Evolutionary conservation across 2,329 filamentous ascomycete genomes (phyloP).

Genomic region (Calonectria henricotiae): DNA sequence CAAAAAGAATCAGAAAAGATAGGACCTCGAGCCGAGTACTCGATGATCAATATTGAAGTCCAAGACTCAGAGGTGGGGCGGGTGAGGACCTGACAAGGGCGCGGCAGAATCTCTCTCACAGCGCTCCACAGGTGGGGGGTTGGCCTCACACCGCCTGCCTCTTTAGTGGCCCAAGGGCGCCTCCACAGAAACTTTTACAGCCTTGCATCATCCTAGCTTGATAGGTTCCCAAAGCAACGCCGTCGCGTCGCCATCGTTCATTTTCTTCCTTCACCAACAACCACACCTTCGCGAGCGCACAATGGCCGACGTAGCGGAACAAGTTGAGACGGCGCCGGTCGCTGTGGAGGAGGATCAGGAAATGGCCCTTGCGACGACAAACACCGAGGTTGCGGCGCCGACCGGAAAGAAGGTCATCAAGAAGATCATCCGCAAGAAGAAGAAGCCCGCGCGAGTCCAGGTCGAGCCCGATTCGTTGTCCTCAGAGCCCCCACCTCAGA

Average conservation of each 20-base stretch:
- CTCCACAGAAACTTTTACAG: slow-evolving; percentile 50
- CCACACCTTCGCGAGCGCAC: slow-evolving; percentile 20
- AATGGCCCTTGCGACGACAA: slow-evolving; percentile 59
- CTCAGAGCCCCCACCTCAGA: slow-evolving; percentile 90
- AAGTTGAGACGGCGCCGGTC: slow-evolving; percentile 50
- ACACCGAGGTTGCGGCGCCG: slow-evolving; percentile 65
- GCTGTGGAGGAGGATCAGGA: slow-evolving; percentile 52
- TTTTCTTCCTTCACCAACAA: slow-evolving; percentile 31
- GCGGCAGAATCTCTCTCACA: slow-evolving; percentile 48
- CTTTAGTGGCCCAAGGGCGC: slow-evolving; percentile 34
- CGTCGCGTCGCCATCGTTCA: slow-evolving; percentile 47
- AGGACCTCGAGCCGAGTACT: slow-evolving; percentile 34
- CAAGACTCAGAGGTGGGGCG: slow-evolving; percentile 53
- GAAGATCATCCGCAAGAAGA: slow-evolving; percentile 93
- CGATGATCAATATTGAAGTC: slow-evolving; percentile 39
- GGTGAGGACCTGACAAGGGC: slow-evolving; percentile 50
- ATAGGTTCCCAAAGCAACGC: slow-evolving; percentile 44
- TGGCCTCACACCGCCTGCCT: slow-evolving; percentile 53
- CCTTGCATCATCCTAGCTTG: slow-evolving; percentile 49
- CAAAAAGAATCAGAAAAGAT: slow-evolving; percentile 35
- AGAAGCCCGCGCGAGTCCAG: slow-evolving; percentile 90
- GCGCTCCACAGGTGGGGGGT: slow-evolving; percentile 43
- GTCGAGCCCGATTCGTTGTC: slow-evolving; percentile 89
- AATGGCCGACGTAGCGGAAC: slow-evolving; percentile 57
- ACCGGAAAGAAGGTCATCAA: slow-evolving; percentile 78